Conservation (phyloP, 129 eudicot genomes). For the Pseudognaphalium luteoalbum region DNA sequence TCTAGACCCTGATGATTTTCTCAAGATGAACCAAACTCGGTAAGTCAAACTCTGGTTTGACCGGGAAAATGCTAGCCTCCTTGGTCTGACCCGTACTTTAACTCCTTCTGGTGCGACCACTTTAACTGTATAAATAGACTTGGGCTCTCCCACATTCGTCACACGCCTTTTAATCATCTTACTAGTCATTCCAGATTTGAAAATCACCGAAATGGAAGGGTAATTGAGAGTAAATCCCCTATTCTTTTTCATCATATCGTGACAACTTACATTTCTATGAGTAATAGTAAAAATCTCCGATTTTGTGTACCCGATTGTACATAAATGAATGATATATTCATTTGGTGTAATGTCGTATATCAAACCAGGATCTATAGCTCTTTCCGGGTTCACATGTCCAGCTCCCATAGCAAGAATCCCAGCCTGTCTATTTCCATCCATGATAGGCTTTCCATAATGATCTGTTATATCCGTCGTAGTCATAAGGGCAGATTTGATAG, state of each 20-base stretch:
- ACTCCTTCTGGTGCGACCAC: conserved; percentile 81
- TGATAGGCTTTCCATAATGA: conserved; percentile 69
- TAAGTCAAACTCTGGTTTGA: conserved; percentile 64
- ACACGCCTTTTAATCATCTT: conserved; percentile 65
- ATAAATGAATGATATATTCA: conserved; percentile 75
- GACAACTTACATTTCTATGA: conserved; percentile 83
- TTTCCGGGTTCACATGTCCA: conserved; percentile 80
- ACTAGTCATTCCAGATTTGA: conserved; percentile 49
- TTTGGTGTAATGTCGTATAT: conserved; percentile 70
- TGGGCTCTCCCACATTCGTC: conserved; percentile 80
- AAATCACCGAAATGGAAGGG: conserved; percentile 79
- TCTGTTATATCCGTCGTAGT: conserved; percentile 68
- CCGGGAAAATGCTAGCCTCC: conserved; percentile 47
- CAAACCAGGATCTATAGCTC: conserved; percentile 83
- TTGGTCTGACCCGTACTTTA: conserved; percentile 70
- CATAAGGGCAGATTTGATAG: conserved; percentile 82
- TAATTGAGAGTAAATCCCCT: conserved; percentile 83
- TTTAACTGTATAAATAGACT: conserved; percentile 65
- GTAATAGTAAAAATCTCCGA: conserved; percentile 75
- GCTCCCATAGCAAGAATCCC: conserved; percentile 68
- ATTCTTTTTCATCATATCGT: conserved; percentile 47
- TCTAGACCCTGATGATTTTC: conserved; percentile 34
- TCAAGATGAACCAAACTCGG: conserved; percentile 63
- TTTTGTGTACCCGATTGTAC: conserved; percentile 55
- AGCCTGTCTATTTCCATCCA: conserved; percentile 80